These are phyloP conservation scores for Ananas comosus DNA, from an alignment of 176 grass and related monocot species.

Conservation along the genomic window DNA sequence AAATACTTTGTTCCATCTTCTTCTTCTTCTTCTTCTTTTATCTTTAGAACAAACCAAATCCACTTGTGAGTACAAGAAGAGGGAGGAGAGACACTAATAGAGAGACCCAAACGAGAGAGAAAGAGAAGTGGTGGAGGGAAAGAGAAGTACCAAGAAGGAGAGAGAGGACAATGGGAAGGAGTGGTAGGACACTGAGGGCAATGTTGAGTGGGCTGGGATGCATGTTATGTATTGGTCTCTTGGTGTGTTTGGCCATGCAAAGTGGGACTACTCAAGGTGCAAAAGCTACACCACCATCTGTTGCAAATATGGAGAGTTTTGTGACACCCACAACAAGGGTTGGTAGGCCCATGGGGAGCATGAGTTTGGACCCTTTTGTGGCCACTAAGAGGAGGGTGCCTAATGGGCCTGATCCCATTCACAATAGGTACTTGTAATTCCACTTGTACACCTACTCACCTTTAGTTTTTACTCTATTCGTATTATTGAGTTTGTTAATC, in stretches of 20 bases:
- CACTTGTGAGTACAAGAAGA: conserved; percentile 1
- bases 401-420: conserved; percentile 25
- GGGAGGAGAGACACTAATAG: not conserved
- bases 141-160: not conserved
- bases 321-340: not conserved
- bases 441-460: not conserved
- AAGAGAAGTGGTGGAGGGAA: too few species aligned
- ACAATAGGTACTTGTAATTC: conserved; percentile 13
- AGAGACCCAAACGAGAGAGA: not conserved
- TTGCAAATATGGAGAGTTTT: not conserved
- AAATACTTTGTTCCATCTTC: not conserved
- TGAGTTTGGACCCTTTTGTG: conserved; percentile 4
- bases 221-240: conserved; percentile 8
- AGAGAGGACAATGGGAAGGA: not conserved
- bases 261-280: not conserved
- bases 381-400: conserved; percentile 13
- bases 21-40: not conserved
- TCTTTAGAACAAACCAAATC: not conserved
- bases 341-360: not conserved
- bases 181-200: not conserved
- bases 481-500: not conserved
- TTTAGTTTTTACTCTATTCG: not conserved
- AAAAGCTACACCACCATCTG: not conserved
- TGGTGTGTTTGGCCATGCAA: conserved; percentile 1
- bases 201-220: conserved; percentile 1